These are phyloP conservation scores for Persicaria tinctoria DNA, from an alignment of 148 eudicot genomes.

Conservation along the genomic window DNA sequence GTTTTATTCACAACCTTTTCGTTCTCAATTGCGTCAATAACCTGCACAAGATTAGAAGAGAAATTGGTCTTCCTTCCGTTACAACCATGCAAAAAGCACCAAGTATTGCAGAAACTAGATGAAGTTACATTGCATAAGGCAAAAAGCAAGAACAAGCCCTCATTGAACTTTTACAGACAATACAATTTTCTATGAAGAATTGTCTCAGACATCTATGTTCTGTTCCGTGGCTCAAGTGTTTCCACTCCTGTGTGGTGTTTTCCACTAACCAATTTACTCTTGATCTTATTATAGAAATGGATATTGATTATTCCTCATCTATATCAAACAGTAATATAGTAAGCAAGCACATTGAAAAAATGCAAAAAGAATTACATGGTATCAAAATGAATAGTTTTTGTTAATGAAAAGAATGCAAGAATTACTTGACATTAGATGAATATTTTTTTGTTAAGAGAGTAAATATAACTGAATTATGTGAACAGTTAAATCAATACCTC, in stretches of 20 bases:
- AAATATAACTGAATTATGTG: not conserved
- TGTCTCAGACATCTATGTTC: not conserved
- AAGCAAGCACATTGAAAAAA: not conserved
- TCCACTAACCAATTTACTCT: not conserved
- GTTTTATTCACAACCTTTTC: conserved; percentile 77
- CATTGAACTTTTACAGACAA: not conserved
- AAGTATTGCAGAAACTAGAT: not conserved
- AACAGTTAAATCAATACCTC: conserved; percentile 38
- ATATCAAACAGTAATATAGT: not conserved
- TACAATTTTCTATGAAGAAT: not conserved
- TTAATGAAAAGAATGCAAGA: not conserved
- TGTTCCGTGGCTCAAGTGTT: not conserved
- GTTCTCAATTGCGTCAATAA: conserved; percentile 81
- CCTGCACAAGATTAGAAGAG: conserved; percentile 32
- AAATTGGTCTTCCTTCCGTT: not conserved
- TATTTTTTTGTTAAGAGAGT: not conserved
- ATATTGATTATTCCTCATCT: not conserved
- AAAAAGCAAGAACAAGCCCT: not conserved
- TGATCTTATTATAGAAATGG: not conserved
- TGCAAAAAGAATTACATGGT: not conserved
- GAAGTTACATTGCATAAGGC: not conserved
- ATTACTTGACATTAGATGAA: not conserved
- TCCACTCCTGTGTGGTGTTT: not conserved
- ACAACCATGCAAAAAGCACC: not conserved
- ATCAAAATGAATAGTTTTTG: not conserved